Evolutionary conservation across 768 basidiomycete species (phyloP).

Genomic region (Tephrocybe sp.): DNA sequence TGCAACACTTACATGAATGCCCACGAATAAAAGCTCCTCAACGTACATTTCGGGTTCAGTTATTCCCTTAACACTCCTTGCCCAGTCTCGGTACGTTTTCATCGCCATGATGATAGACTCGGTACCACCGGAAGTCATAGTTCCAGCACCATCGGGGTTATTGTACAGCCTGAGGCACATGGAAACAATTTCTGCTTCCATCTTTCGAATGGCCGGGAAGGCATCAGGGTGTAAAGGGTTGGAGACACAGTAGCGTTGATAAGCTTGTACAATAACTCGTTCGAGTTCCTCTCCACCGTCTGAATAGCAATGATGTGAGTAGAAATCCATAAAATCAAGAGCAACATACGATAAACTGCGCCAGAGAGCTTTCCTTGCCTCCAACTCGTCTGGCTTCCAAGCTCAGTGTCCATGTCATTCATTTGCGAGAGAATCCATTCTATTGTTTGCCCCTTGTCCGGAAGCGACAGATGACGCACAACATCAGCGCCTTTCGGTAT

Average conservation of each 20-base stretch:
- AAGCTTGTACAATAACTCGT: constrained; percentile 76
- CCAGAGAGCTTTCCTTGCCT: constrained; percentile 75
- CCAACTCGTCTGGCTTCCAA: constrained; percentile 51
- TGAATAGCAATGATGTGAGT: constrained; percentile 21
- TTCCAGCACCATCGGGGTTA: constrained; percentile 82
- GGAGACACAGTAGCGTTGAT: constrained; percentile 77
- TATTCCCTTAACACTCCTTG: constrained; percentile 78
- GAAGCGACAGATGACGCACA: constrained; percentile 63
- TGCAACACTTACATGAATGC: constrained; percentile 22
- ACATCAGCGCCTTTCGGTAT: constrained; percentile 63
- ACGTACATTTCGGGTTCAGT: constrained; percentile 89
- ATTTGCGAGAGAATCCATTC: constrained; percentile 81
- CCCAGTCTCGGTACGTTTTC: constrained; percentile 96
- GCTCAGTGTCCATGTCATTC: constrained; percentile 71
- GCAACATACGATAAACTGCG: constrained; percentile 75
- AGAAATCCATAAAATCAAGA: not conserved
- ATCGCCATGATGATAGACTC: constrained; percentile 95
- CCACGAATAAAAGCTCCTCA: not conserved
- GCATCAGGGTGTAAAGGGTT: constrained; percentile 93
- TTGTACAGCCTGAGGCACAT: constrained; percentile 87
- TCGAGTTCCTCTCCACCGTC: constrained; percentile 84
- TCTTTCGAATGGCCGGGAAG: constrained; percentile 90
- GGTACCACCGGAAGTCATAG: constrained; percentile 93
- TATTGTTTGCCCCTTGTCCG: constrained; percentile 55
- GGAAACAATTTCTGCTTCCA: constrained; percentile 93